Conservation (phyloP, 441 rosid species). For the Pelargonium citronellum region DNA sequence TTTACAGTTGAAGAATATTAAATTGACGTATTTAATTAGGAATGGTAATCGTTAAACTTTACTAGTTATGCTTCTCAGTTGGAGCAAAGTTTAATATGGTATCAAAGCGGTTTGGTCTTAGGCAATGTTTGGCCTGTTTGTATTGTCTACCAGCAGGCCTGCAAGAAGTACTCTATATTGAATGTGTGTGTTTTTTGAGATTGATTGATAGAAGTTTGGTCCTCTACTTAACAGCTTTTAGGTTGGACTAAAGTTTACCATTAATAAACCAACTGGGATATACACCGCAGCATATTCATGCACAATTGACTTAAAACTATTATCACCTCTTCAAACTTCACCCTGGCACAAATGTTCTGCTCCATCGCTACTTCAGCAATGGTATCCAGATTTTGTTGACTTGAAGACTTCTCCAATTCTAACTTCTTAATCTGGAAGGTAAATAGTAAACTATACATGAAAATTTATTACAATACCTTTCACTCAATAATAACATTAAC, state of each 20-base stretch:
- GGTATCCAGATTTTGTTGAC: slow-evolving; percentile 60
- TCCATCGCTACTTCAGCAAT: slow-evolving; percentile 50
- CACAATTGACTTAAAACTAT: slow-evolving; percentile 6
- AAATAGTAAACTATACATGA: slow-evolving; percentile 11
- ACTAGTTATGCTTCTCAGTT: too few species aligned
- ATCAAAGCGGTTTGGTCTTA: too few species aligned
- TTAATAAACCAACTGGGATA: not conserved
- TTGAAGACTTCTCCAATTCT: slow-evolving; percentile 62
- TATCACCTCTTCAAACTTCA: slow-evolving; percentile 73
- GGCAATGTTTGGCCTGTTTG: too few species aligned
- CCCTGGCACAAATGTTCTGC: slow-evolving; percentile 46
- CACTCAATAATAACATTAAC: not conserved
- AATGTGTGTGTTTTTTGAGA: too few species aligned
- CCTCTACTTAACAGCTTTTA: too few species aligned
- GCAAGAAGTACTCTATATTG: too few species aligned
- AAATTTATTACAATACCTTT: slow-evolving; percentile 11
- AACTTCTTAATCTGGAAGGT: slow-evolving; percentile 51
- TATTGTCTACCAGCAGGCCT: too few species aligned
- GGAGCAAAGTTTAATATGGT: not conserved
- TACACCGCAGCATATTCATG: not conserved
- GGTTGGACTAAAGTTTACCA: not conserved
- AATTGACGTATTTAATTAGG: not conserved
- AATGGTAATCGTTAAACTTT: not conserved
- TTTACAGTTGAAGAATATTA: not conserved
- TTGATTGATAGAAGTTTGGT: too few species aligned